Evolutionary conservation across 139 green algal genomes (phyloP).

Genomic region (Mesotaenium endlicherianum): DNA sequence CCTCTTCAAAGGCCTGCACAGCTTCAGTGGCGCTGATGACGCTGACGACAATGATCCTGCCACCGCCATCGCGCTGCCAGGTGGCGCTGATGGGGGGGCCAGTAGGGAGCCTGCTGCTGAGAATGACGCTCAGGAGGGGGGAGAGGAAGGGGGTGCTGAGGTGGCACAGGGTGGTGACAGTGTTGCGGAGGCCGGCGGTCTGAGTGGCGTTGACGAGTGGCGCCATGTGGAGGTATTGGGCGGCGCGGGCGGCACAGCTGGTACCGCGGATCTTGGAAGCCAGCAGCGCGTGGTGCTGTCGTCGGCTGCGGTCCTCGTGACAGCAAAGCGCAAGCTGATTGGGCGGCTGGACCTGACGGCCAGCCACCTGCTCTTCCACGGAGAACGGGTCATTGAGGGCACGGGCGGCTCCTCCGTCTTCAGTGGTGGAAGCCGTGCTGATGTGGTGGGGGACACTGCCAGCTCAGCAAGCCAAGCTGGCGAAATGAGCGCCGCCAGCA

Average conservation of each 20-base stretch:
- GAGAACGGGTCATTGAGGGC: slow-evolving; percentile 7
- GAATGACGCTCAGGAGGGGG: neutral
- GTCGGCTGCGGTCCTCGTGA: slow-evolving; percentile 8
- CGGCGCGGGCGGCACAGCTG: neutral
- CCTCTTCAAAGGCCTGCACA: neutral
- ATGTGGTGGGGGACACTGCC: too few relatives aligned
- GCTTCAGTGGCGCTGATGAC: neutral
- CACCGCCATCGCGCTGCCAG: too few relatives aligned
- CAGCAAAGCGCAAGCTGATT: slow-evolving; percentile 27
- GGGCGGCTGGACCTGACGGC: slow-evolving; percentile 14
- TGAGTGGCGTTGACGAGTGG: too few relatives aligned
- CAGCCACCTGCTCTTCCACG: slow-evolving; percentile 3
- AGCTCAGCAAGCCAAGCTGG: neutral
- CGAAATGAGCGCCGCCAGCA: neutral
- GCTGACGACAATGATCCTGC: neutral
- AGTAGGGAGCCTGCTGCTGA: neutral
- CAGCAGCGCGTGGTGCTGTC: slow-evolving; percentile 10
- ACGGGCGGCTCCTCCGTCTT: slow-evolving; percentile 13
- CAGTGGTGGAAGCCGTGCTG: too few relatives aligned
- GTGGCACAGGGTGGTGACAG: too few relatives aligned
- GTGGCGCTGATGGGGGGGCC: too few relatives aligned
- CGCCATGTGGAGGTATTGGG: neutral
- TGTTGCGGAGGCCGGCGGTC: too few relatives aligned
- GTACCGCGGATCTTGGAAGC: neutral
- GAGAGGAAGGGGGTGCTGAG: too few relatives aligned